Base-by-base conservation (phyloP, 2,329 filamentous ascomycete species). In the Cryphonectria radicalis region DNA sequence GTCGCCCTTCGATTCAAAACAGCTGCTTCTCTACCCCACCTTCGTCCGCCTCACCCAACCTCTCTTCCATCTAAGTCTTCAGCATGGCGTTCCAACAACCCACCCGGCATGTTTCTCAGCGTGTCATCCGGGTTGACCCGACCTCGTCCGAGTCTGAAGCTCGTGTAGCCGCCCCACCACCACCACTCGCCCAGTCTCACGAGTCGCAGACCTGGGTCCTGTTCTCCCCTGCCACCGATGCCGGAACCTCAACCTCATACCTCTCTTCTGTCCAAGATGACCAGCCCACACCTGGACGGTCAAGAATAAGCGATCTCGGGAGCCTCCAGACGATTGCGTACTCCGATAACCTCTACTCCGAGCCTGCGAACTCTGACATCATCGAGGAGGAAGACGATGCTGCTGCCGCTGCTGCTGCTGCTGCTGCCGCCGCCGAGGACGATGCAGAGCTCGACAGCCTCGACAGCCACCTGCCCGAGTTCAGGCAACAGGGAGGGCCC, bases 181-280 rank as follows among this genome's bases (percentile, higher is more conserved):
- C 79, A 50, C 46, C 79, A 71, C 77, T 77, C 74, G 75, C 79
- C 50, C 81, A 81, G 65, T 77, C 78, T 60, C 82, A 93, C 73
- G 92, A 95, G 75, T 92, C 93, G 17, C 92, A 96, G 81, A 95
- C 97, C 88, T 99, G 96, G 96, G 92, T 98, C 69, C 89, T 99
- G 74, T 99, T 99, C 84, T 93, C 94, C 10, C 93, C 93, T 1
- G 86, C 87, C 11, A 90, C 90, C 74, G 87, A 86, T 72, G 83
- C 85, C 46, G 82, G 82, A 63, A 88, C 86, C 4, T 91, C 92
- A 28, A 87, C 87, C 14, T 90, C 90, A 6, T 90, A 92, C 73
- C 87, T 91, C 67, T 93, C 91, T 62, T 90, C 93, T 53, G 89
- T 90, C 80, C 80, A 93, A 81, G 77, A 88, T 83, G 83, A 90